Percentiles rank a stretch among this genome's conserved stretches.
These are phyloP conservation scores for Diplosphaera chodatii DNA, from an alignment of 139 green algal genomes.

Conservation along the genomic window DNA sequence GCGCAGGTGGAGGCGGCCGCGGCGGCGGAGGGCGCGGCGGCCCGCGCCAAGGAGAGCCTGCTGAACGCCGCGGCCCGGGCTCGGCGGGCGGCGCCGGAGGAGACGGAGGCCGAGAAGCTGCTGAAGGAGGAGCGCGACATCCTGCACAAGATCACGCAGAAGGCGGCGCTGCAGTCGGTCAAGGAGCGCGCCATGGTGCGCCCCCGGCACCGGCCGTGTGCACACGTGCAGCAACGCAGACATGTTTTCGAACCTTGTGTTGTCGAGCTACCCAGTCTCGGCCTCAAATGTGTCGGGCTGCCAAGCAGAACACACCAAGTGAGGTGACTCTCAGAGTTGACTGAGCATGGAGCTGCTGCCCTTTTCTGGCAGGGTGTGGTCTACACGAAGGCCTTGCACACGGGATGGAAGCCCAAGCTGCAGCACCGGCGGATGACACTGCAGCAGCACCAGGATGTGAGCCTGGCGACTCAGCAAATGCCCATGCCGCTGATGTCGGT, in stretches of 20 bases:
- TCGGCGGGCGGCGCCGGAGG: constrained; percentile 42
- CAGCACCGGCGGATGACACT: constrained; percentile 60
- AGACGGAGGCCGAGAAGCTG: constrained; percentile 61
- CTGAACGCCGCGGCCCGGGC: constrained; percentile 52
- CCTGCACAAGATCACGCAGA: constrained; percentile 78
- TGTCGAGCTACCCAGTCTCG: too few relatives aligned
- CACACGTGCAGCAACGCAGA: too few relatives aligned
- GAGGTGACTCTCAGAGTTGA: too few relatives aligned
- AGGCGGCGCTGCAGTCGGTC: constrained; percentile 83
- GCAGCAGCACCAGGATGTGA: constrained; percentile 45
- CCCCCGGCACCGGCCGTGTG: too few relatives aligned
- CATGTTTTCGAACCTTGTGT: too few relatives aligned
- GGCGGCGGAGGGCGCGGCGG: background rate
- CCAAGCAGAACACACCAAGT: too few relatives aligned
- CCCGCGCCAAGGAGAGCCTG: constrained; percentile 59
- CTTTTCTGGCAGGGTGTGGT: constrained; percentile 56
- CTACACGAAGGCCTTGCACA: constrained; percentile 75
- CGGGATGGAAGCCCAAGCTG: constrained; percentile 89
- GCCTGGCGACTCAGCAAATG: too few relatives aligned
- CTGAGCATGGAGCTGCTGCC: too few relatives aligned
- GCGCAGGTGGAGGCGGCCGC: constrained; percentile 2
- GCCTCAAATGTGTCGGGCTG: too few relatives aligned
- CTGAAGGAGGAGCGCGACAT: constrained; percentile 83
- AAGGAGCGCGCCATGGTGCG: constrained; percentile 89
- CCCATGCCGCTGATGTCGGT: too few relatives aligned